A percentile compares a stretch with the other conserved stretches of the same genome.
Conservation (phyloP, 805 yeast genomes). For the Pichia manshurica region DNA sequence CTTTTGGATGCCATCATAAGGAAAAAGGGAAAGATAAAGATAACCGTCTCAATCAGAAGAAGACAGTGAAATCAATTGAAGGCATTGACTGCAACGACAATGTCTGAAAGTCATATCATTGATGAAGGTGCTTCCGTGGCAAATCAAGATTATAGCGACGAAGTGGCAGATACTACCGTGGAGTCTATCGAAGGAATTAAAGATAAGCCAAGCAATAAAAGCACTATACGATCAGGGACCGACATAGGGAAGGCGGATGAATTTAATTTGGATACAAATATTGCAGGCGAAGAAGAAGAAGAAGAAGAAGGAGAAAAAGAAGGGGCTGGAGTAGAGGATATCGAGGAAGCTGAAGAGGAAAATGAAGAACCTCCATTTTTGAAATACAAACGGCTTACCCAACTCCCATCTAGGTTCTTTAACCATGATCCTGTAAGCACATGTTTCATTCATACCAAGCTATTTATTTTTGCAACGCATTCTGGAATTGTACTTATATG, state of each 20-base stretch:
- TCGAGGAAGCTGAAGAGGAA: conserved; percentile 39
- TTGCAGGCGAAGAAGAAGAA: conserved; percentile 32
- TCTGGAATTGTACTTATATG: conserved; percentile 75
- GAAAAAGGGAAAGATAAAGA: no score
- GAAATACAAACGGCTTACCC: conserved; percentile 64
- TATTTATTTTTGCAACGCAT: conserved; percentile 83
- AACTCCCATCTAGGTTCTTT: conserved; percentile 67
- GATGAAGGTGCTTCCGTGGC: not conserved
- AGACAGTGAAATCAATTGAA: no score
- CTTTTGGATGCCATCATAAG: no score
- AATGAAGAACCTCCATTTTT: conserved; percentile 64
- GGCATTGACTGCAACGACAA: no score
- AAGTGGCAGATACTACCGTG: not conserved
- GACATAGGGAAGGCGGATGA: no score
- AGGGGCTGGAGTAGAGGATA: conserved; percentile 28
- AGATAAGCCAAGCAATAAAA: not conserved
- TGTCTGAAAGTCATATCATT: not conserved
- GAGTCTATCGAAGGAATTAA: not conserved
- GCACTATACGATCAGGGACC: not conserved
- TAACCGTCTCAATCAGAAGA: no score
- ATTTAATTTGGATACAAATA: no score
- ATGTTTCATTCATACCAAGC: conserved; percentile 50
- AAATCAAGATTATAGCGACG: not conserved
- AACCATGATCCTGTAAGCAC: conserved; percentile 73
- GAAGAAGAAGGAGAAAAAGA: conserved; percentile 24